phyloP scores from a whole-genome alignment of 2,329 filamentous ascomycete genomes.

The Sporothrix euskadiensis region DNA sequence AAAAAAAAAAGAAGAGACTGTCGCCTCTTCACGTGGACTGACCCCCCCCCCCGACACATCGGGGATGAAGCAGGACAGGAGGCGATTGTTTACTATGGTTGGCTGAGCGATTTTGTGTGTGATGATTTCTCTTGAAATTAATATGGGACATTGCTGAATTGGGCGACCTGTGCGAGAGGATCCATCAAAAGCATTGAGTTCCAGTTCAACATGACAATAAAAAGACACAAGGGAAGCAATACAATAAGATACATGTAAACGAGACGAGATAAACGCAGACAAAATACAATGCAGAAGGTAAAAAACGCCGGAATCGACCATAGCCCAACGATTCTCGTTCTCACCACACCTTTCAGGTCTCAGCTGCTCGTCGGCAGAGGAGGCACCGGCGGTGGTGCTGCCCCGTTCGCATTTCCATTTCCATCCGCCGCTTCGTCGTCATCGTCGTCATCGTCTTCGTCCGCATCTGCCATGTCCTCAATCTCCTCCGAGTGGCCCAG shows the following conservation, averaged over 20 bases:
- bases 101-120: background rate
- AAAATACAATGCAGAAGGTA: background rate
- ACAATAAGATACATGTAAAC: background rate
- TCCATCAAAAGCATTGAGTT: background rate
- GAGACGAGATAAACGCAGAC: background rate
- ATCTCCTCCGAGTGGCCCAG: slow-evolving; percentile 73
- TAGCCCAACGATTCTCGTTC: background rate
- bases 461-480: slow-evolving; percentile 61
- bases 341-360: background rate
- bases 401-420: background rate
- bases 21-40: slow-evolving; percentile 20
- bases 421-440: slow-evolving; percentile 33
- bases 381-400: slow-evolving; percentile 26
- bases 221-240: background rate
- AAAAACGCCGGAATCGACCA: background rate
- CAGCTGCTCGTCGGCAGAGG: slow-evolving; percentile 1
- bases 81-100: background rate
- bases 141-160: background rate
- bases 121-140: background rate
- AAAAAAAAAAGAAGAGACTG: background rate
- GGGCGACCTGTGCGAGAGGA: slow-evolving; percentile 12
- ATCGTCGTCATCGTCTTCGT: slow-evolving; percentile 47
- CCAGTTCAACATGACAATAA: background rate
- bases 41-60: too few relatives aligned
- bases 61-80: background rate